Evolutionary conservation across 2,329 filamentous ascomycete species (phyloP).

Genomic region (Davidsoniella neocaledoniae): DNA sequence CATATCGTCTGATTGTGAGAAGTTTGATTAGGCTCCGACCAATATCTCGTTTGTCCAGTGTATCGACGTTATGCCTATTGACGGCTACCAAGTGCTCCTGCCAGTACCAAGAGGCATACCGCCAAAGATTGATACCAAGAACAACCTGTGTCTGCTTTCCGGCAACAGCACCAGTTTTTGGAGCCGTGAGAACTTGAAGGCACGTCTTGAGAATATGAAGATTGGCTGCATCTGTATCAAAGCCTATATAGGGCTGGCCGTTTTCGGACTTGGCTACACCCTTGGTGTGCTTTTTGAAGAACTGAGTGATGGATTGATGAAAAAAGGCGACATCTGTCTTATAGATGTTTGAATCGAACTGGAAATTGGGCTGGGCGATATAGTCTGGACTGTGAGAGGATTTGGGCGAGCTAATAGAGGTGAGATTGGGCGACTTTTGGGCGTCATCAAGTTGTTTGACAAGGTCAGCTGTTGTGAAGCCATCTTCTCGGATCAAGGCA

Average conservation of each 20-base stretch:
- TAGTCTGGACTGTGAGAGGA: slow-evolving; percentile 19
- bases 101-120: slow-evolving; percentile 30
- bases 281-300: slow-evolving; percentile 14
- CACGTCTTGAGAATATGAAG: slow-evolving; percentile 24
- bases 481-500: slow-evolving; percentile 27
- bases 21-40: slow-evolving; percentile 21
- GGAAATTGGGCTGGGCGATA: slow-evolving; percentile 20
- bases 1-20: slow-evolving; percentile 22
- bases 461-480: slow-evolving; percentile 25
- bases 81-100: slow-evolving; percentile 25
- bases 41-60: slow-evolving; percentile 20
- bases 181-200: slow-evolving; percentile 24
- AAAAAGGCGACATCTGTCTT: slow-evolving; percentile 25
- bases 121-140: slow-evolving; percentile 14
- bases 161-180: slow-evolving; percentile 4
- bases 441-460: slow-evolving; percentile 22
- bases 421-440: neutral
- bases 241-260: slow-evolving; percentile 18
- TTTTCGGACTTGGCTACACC: slow-evolving; percentile 4
- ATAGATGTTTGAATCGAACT: slow-evolving; percentile 26
- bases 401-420: slow-evolving; percentile 15
- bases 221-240: slow-evolving; percentile 20
- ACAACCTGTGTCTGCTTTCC: neutral
- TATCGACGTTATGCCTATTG: slow-evolving; percentile 17
- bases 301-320: slow-evolving; percentile 11